Evolutionary conservation across 2,329 filamentous ascomycete species (phyloP).

Genomic region (Tympanopsis confertula): DNA sequence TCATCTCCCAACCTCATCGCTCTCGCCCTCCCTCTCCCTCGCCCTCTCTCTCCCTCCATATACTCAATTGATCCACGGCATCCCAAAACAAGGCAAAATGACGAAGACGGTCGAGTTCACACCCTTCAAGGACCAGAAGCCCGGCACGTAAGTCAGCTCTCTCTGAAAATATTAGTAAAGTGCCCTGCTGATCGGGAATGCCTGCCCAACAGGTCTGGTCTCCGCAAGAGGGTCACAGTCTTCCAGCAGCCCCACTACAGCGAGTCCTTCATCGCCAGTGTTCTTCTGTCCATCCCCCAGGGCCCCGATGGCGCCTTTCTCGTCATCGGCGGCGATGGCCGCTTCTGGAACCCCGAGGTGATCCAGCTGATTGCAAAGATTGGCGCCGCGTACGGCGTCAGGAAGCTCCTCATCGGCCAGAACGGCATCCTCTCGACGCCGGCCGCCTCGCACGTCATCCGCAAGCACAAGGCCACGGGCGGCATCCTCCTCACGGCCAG

Average conservation of each 20-base stretch:
- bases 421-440: constrained; percentile 94
- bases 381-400: constrained; percentile 89
- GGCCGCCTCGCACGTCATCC: constrained; percentile 89
- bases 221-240: constrained; percentile 96
- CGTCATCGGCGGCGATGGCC: constrained; percentile 93
- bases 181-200: constrained; percentile 4
- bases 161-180: constrained; percentile 7
- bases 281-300: constrained; percentile 91
- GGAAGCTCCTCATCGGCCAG: constrained; percentile 95
- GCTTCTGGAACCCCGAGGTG: constrained; percentile 94
- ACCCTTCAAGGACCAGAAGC: constrained; percentile 93
- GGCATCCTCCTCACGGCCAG: constrained; percentile 94
- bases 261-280: constrained; percentile 88
- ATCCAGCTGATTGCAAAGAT: constrained; percentile 97
- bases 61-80: neutral
- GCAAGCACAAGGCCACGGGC: constrained; percentile 86
- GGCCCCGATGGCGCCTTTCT: constrained; percentile 82
- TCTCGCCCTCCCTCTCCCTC: too few species aligned
- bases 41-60: too few species aligned
- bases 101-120: constrained; percentile 69
- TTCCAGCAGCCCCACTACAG: constrained; percentile 94
- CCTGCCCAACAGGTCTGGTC: constrained; percentile 61
- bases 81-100: constrained; percentile 6
- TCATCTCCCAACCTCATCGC: neutral
- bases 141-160: constrained; percentile 81